Conservation (phyloP, 2,329 filamentous ascomycete genomes). For the Neurospora sp. region DNA sequence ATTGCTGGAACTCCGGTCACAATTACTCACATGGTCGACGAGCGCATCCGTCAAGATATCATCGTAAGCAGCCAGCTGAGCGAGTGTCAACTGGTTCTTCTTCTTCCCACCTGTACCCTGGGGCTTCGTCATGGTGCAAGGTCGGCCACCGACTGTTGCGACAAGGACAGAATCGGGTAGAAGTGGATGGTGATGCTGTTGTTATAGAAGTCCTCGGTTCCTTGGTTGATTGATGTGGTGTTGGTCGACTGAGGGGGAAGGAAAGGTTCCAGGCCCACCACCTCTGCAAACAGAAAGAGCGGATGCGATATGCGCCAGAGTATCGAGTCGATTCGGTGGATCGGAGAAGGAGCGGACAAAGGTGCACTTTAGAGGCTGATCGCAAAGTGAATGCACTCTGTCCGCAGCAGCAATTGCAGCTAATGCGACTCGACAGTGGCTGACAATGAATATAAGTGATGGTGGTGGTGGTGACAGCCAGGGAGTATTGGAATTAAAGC, state of each 20-base stretch:
- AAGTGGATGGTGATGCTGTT: neutral
- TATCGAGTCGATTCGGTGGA: neutral
- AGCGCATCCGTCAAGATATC: slow-evolving; percentile 92
- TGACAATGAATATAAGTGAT: neutral
- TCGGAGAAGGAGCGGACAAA: slow-evolving; percentile 7
- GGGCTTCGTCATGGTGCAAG: slow-evolving; percentile 13
- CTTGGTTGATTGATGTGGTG: neutral
- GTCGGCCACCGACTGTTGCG: neutral
- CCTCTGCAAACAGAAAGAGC: neutral
- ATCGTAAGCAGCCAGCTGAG: slow-evolving; percentile 85
- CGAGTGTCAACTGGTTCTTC: slow-evolving; percentile 70
- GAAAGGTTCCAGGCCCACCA: neutral
- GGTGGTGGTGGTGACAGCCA: neutral
- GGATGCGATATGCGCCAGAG: neutral
- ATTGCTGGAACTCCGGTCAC: neutral
- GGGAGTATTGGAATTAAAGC: neutral
- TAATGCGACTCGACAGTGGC: neutral
- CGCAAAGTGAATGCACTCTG: no score
- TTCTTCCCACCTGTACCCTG: slow-evolving; percentile 36
- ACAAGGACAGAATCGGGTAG: neutral
- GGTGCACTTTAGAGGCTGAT: no score
- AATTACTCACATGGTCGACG: slow-evolving; percentile 73
- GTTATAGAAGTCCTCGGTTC: neutral
- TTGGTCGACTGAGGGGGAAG: neutral
- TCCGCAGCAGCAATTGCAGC: neutral